Evolutionary conservation across 164 flowering plant genomes (phyloP).

Genomic region (Vitis cinerea): DNA sequence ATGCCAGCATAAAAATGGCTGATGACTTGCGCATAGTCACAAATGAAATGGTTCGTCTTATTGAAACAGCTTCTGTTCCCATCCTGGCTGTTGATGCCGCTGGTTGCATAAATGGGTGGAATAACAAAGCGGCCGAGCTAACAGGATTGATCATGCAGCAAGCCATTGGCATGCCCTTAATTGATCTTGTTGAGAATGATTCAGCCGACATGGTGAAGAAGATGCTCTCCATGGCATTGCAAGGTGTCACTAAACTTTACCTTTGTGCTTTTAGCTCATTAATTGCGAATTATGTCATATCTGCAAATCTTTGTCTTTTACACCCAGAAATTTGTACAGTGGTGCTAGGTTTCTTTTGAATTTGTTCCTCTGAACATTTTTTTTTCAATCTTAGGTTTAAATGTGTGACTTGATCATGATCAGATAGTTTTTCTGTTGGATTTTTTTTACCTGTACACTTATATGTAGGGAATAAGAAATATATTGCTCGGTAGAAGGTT

Average conservation of each 20-base stretch:
- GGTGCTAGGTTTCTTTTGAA: background rate
- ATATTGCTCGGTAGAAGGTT: background rate
- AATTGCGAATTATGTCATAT: background rate
- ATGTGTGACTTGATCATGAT: background rate
- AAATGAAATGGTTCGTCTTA: slow-evolving; percentile 79
- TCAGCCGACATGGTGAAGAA: slow-evolving; percentile 48
- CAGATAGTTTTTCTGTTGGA: background rate
- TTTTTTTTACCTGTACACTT: background rate
- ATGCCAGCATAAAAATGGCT: slow-evolving; percentile 33
- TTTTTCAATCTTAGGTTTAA: background rate
- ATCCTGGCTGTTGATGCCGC: slow-evolving; percentile 69
- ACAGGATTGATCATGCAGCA: slow-evolving; percentile 57
- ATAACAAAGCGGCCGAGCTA: slow-evolving; percentile 61
- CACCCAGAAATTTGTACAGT: background rate
- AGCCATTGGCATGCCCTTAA: slow-evolving; percentile 60
- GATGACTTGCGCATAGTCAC: slow-evolving; percentile 55
- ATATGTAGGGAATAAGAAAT: too few relatives aligned
- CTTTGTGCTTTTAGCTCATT: background rate
- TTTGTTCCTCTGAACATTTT: background rate
- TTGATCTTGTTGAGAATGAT: slow-evolving; percentile 49
- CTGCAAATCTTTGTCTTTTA: background rate
- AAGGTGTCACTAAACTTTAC: slow-evolving; percentile 44
- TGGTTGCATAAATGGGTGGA: slow-evolving; percentile 75
- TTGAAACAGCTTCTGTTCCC: slow-evolving; percentile 80
- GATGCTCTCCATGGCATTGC: slow-evolving; percentile 49